Percentiles rank a stretch among this genome's conserved stretches.
These are phyloP conservation scores for Phaeomoniella chlamydospora DNA, from an alignment of 2,329 filamentous ascomycete genomes.

Conservation along the genomic window DNA sequence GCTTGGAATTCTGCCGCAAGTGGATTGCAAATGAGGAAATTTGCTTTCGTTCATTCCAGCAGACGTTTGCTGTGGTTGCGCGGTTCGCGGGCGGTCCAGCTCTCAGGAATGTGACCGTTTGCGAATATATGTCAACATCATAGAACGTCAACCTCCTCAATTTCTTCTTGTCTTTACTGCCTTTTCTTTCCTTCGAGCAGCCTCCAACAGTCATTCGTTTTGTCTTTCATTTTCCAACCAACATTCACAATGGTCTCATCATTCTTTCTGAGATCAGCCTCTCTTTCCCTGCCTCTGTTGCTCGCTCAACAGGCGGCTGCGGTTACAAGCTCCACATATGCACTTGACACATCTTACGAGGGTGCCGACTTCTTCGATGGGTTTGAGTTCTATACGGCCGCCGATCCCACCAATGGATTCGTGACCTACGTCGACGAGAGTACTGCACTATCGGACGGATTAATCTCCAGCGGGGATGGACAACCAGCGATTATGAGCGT, in stretches of 20 bases:
- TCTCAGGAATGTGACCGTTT: not conserved
- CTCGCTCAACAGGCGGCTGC: conserved; percentile 1
- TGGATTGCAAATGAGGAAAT: too few species aligned
- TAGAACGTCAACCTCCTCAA: not conserved
- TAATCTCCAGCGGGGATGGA: conserved; percentile 10
- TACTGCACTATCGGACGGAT: conserved; percentile 7
- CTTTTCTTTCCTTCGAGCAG: not conserved
- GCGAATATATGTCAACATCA: not conserved
- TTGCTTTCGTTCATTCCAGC: too few species aligned
- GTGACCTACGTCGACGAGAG: conserved; percentile 20
- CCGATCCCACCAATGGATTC: conserved; percentile 22
- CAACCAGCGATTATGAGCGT: conserved; percentile 17
- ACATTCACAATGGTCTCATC: not conserved
- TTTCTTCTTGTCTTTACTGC: not conserved
- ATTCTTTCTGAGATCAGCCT: not conserved
- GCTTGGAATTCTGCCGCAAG: too few species aligned
- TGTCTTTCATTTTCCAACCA: not conserved
- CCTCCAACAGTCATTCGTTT: not conserved
- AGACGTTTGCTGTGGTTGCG: too few species aligned
- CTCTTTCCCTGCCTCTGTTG: not conserved
- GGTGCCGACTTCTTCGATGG: conserved; percentile 22
- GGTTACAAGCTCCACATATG: conserved; percentile 7
- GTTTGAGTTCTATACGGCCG: conserved; percentile 22
- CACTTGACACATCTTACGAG: conserved; percentile 12
- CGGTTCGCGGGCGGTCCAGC: too few species aligned